These are phyloP conservation scores for Microascus cirrosus DNA, from an alignment of 2,329 filamentous ascomycete genomes.

Conservation along the genomic window DNA sequence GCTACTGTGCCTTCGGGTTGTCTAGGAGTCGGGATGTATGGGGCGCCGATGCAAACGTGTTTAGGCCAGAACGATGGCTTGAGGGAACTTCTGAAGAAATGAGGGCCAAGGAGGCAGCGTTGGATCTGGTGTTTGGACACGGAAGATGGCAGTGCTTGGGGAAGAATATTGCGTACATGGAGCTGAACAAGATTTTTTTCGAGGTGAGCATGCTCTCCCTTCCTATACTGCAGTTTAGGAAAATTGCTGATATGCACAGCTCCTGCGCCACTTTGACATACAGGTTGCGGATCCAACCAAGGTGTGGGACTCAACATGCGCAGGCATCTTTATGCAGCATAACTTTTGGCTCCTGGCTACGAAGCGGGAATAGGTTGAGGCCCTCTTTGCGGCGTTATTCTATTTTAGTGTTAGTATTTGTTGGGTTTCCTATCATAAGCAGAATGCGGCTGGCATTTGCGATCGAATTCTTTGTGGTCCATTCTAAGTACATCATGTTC, in stretches of 20 bases:
- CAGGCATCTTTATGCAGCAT: conserved; percentile 3
- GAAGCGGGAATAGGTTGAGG: neutral
- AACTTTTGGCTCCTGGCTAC: conserved; percentile 1
- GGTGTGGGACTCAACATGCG: neutral
- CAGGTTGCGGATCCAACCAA: neutral
- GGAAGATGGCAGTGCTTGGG: conserved; percentile 33
- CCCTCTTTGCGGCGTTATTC: too few relatives aligned
- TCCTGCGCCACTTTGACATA: conserved; percentile 3
- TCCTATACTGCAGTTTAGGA: neutral
- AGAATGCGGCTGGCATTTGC: too few relatives aligned
- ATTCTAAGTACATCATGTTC: too few relatives aligned
- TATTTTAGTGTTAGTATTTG: too few relatives aligned
- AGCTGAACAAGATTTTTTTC: conserved; percentile 29
- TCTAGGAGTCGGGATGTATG: conserved; percentile 23
- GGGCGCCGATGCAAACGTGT: conserved; percentile 27
- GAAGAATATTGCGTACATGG: conserved; percentile 28
- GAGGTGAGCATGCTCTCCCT: conserved; percentile 19
- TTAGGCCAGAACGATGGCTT: conserved; percentile 38
- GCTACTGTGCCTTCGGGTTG: conserved; percentile 27
- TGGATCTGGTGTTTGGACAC: conserved; percentile 30
- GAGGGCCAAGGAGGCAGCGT: conserved; percentile 22
- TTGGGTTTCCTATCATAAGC: too few relatives aligned
- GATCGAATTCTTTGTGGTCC: too few relatives aligned
- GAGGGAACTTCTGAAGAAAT: conserved; percentile 15
- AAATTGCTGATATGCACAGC: neutral